Conservation (phyloP, 1,284 basidiomycete species). For the Inonotus hispidus region DNA sequence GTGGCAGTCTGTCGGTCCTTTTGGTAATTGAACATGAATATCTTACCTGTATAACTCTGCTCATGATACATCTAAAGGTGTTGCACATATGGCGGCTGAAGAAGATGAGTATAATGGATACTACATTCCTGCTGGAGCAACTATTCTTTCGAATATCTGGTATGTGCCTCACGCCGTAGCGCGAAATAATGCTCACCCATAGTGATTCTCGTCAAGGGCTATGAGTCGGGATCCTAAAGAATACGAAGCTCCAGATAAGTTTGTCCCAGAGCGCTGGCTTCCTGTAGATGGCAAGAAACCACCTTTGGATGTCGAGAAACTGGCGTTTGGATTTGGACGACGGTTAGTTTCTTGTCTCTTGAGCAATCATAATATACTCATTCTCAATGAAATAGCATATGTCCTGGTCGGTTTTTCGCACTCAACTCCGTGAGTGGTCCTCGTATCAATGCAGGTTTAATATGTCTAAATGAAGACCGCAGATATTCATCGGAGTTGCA, state of each 20-base stretch:
- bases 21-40: neutral
- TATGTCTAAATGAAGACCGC: neutral
- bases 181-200: neutral
- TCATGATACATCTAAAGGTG: neutral
- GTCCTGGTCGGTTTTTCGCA: constrained; percentile 15
- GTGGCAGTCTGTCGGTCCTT: constrained; percentile 18
- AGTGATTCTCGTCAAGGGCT: constrained; percentile 7
- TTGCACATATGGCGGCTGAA: constrained; percentile 16
- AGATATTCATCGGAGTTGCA: constrained; percentile 13
- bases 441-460: neutral
- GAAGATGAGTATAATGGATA: constrained; percentile 21
- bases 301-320: constrained; percentile 4
- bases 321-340: constrained; percentile 17
- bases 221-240: constrained; percentile 7
- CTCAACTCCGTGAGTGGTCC: constrained; percentile 4
- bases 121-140: constrained; percentile 19
- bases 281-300: constrained; percentile 2
- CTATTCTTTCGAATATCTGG: constrained; percentile 21
- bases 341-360: neutral
- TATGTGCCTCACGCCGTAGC: neutral
- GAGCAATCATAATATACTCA: neutral
- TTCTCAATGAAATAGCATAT: constrained; percentile 13
- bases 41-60: neutral
- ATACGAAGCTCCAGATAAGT: constrained; percentile 13
- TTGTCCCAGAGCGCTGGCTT: constrained; percentile 16